Evolutionary conservation across 1,284 basidiomycete species (phyloP), one percentile per base, ranked within the genome.

Genomic region (Chiua sp.): DNA sequence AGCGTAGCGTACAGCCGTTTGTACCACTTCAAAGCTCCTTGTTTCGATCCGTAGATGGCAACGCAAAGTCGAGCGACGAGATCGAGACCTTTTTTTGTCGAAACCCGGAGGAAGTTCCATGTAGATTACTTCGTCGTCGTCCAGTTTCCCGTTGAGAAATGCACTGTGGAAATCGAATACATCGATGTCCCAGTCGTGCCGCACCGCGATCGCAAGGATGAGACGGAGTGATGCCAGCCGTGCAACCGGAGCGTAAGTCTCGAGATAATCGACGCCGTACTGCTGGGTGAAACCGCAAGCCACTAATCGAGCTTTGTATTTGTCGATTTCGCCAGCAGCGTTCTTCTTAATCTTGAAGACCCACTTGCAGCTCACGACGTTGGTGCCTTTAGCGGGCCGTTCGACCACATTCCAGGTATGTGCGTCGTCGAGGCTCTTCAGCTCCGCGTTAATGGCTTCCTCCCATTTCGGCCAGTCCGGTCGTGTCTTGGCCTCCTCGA

Each of bases 21-120:
- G 6, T 60, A 51, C 47, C 52, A 60, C 28, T 59, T 60, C 8
- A 59, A 8, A 11, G 33, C 16, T 1, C 37, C 53, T 8, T 61
- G 57, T 8, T 61, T 61, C 1, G 23, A 54, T 0, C 56, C 44
- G 6, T 60, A 60, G 3, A 60, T 46, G 0, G 46, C 8, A 1
- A 54, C 4, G 0, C 11, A 16, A 0, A 59, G 33, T 4, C 1
- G 12, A 1, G 33, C 33, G 0, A 54, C 22, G 1, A 33, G 8
- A n/a, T 60, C 28, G 0, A 1, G 8, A 10, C 42, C n/a, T 1
- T 2, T 3, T 20, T 50, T 46, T n/a, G 2, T 33, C 3, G n/a
- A 50, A 50, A 1, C 47, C 7, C 2, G 47, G 30, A 1, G 55
- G 49, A 12, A 56, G n/a, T n/a, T 56, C 33, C 53, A 59, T 56